Percentiles rank a stretch among this genome's conserved stretches.
These are phyloP conservation scores for Ulmus americana DNA, from an alignment of 331 rosid species.

Conservation along the genomic window DNA sequence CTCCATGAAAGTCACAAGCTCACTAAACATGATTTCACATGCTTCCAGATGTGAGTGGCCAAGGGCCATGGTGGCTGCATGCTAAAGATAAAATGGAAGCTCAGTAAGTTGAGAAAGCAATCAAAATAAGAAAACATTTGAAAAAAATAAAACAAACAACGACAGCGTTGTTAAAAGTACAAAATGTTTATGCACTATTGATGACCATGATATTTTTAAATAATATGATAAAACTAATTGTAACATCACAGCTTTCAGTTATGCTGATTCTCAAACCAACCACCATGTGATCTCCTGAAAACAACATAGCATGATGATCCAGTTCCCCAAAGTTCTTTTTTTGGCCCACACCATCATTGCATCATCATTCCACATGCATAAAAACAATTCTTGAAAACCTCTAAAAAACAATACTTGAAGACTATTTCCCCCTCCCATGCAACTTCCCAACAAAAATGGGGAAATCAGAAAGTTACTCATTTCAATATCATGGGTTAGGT, in stretches of 20 bases:
- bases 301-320: background rate
- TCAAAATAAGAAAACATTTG: conserved; percentile 12
- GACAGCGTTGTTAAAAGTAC: background rate
- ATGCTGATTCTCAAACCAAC: background rate
- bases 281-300: background rate
- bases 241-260: conserved; percentile 8
- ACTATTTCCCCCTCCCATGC: background rate
- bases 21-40: conserved; percentile 85
- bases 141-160: background rate
- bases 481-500: background rate
- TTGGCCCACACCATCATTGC: conserved; percentile 1
- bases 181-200: background rate
- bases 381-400: background rate
- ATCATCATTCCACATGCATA: background rate
- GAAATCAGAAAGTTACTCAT: background rate
- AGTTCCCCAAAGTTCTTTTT: background rate
- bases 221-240: background rate
- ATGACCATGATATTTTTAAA: background rate
- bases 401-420: background rate
- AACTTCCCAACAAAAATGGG: background rate
- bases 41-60: conserved; percentile 95
- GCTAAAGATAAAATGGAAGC: conserved; percentile 41
- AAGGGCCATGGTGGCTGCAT: conserved; percentile 98
- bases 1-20: conserved; percentile 82
- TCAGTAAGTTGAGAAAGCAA: conserved; percentile 25